Evolutionary conservation across 73 alveolate species (phyloP).

Genomic region (Paramecium caudatum): DNA sequence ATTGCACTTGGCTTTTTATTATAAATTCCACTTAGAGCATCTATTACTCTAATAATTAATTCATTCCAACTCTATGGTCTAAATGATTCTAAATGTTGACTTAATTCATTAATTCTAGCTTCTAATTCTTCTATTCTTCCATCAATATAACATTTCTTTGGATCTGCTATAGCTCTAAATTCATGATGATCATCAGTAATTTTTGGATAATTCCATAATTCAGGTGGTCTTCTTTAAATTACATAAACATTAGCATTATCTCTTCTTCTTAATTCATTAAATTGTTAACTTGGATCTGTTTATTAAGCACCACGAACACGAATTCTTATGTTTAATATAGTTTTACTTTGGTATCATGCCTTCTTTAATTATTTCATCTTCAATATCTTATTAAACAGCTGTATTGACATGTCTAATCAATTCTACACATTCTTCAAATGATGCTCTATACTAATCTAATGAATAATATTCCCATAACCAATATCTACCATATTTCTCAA

Average conservation of each 20-base stretch:
- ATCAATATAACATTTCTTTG: conserved; percentile 73
- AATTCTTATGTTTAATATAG: neutral
- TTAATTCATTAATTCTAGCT: conserved; percentile 23
- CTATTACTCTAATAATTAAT: conserved; percentile 68
- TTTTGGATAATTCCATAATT: conserved; percentile 76
- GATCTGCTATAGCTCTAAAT: conserved; percentile 76
- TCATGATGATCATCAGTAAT: conserved; percentile 66
- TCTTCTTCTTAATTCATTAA: conserved; percentile 56
- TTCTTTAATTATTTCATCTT: conserved; percentile 65
- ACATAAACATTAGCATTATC: conserved; percentile 67
- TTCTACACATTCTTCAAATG: conserved; percentile 72
- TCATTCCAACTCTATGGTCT: conserved; percentile 71
- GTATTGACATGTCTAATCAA: conserved; percentile 61
- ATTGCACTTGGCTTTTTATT: conserved; percentile 55
- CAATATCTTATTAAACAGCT: conserved; percentile 75
- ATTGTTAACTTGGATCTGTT: conserved; percentile 67
- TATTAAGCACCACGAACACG: neutral
- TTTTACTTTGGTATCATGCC: conserved; percentile 62
- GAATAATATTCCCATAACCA: conserved; percentile 71
- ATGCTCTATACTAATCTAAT: conserved; percentile 22
- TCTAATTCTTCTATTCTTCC: conserved; percentile 72
- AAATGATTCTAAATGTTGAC: conserved; percentile 37
- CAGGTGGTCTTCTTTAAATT: conserved; percentile 73
- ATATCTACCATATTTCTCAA: conserved; percentile 73
- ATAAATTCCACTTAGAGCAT: conserved; percentile 51